Evolutionary conservation across 495 filamentous ascomycete species (phyloP).

Genomic region (Neurospora sp.): DNA sequence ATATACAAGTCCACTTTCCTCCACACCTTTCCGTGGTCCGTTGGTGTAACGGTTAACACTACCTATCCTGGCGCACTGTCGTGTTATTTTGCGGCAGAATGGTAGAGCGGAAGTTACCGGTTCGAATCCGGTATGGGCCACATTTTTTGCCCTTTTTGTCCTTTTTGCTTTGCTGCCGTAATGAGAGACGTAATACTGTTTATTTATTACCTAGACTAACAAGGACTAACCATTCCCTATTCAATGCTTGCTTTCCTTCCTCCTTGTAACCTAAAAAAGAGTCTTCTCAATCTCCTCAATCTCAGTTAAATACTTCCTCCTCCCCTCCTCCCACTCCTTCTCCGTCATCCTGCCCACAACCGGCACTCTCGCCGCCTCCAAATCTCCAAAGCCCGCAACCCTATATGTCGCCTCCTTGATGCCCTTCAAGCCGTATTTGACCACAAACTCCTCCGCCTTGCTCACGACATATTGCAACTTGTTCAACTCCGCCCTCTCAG

Average conservation of each 20-base stretch:
- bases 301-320: constrained; percentile 9
- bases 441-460: constrained; percentile 49
- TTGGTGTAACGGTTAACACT: background rate
- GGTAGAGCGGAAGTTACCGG: background rate
- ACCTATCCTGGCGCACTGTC: background rate
- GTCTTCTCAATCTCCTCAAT: constrained; percentile 16
- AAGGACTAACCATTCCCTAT: background rate
- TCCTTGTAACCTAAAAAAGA: background rate
- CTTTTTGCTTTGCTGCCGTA: background rate
- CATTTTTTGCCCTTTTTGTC: background rate
- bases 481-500: constrained; percentile 28
- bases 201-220: background rate
- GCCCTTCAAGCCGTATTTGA: constrained; percentile 43
- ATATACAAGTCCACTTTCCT: background rate
- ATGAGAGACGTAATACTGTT: too few species aligned
- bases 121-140: background rate
- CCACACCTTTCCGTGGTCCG: background rate
- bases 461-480: constrained; percentile 48
- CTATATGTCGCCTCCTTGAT: constrained; percentile 53
- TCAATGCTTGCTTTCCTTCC: background rate
- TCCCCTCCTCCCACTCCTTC: constrained; percentile 26
- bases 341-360: constrained; percentile 40
- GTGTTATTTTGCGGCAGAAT: background rate
- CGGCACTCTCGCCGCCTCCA: constrained; percentile 46
- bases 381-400: constrained; percentile 42